Evolutionary conservation across 2,329 filamentous ascomycete species (phyloP).

Genomic region (Aspergillus ibericus): DNA sequence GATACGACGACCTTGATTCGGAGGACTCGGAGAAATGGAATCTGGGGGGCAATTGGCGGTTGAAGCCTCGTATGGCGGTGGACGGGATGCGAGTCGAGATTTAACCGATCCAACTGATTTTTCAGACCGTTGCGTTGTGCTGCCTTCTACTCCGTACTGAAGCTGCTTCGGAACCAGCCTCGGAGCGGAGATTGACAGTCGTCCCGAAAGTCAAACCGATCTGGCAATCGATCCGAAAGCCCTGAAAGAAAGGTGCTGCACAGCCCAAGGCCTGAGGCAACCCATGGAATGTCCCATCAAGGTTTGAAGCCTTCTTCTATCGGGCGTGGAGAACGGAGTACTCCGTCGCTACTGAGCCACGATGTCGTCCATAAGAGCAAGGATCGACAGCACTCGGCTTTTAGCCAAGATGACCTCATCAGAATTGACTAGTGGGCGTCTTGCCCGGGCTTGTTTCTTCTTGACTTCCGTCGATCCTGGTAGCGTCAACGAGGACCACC

Average conservation of each 20-base stretch:
- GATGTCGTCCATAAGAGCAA: not conserved
- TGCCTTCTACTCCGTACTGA: no score
- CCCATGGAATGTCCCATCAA: not conserved
- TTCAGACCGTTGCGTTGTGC: no score
- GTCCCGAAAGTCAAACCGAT: not conserved
- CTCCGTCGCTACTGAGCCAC: not conserved
- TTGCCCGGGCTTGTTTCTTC: conserved; percentile 3
- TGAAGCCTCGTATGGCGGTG: no score
- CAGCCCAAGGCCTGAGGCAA: not conserved
- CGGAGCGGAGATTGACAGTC: no score
- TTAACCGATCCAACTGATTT: no score
- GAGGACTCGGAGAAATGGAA: not conserved
- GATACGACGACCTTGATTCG: not conserved
- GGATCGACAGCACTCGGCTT: not conserved
- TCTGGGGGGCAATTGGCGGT: no score
- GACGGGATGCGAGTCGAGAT: no score
- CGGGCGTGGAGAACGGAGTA: not conserved
- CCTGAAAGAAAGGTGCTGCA: no score
- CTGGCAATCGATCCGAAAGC: not conserved
- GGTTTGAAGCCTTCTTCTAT: not conserved
- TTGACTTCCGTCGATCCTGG: conserved; percentile 4
- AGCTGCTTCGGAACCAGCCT: no score
- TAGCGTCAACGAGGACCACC: not conserved
- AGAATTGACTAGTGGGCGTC: not conserved
- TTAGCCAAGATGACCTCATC: conserved; percentile 3